These are phyloP conservation scores for Pestalotiopsis sp. DNA, from an alignment of 2,329 filamentous ascomycete species.

Conservation along the genomic window DNA sequence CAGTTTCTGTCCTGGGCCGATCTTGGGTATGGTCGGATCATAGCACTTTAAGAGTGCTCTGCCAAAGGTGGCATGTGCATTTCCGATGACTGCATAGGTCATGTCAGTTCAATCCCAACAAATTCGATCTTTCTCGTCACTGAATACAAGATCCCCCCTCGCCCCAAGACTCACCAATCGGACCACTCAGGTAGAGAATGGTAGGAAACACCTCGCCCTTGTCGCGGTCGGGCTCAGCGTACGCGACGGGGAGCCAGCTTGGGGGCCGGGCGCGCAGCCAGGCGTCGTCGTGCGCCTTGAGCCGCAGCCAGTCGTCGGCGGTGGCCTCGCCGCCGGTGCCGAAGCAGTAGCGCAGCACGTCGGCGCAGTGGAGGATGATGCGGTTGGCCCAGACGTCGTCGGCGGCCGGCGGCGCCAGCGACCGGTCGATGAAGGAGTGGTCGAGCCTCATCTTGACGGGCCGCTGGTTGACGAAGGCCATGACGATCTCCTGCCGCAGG, in stretches of 20 bases:
- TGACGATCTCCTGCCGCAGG: slow-evolving; percentile 10
- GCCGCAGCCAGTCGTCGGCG: not conserved
- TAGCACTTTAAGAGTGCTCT: slow-evolving; percentile 1
- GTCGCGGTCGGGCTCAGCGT: not conserved
- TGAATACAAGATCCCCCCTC: not conserved
- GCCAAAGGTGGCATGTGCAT: slow-evolving; percentile 3
- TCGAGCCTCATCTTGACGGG: slow-evolving; percentile 7
- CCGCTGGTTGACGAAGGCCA: slow-evolving; percentile 7
- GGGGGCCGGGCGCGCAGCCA: not conserved
- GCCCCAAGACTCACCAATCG: not conserved
- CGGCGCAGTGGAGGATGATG: slow-evolving; percentile 7
- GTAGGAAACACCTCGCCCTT: slow-evolving; percentile 5
- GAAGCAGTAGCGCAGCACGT: slow-evolving; percentile 4
- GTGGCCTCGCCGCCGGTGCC: not conserved
- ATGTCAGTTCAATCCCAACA: too few relatives aligned
- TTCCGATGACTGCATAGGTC: not conserved
- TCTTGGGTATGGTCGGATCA: slow-evolving; percentile 7
- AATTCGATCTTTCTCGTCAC: not conserved
- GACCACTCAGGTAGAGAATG: not conserved
- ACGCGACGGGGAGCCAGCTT: not conserved
- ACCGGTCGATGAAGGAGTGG: slow-evolving; percentile 1
- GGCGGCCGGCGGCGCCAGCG: not conserved
- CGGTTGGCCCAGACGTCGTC: slow-evolving; percentile 11
- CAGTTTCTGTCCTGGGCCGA: slow-evolving; percentile 4
- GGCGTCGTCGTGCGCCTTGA: slow-evolving; percentile 1